Base-by-base conservation (phyloP, 768 basidiomycete genomes). In the Boletus huronensis region DNA sequence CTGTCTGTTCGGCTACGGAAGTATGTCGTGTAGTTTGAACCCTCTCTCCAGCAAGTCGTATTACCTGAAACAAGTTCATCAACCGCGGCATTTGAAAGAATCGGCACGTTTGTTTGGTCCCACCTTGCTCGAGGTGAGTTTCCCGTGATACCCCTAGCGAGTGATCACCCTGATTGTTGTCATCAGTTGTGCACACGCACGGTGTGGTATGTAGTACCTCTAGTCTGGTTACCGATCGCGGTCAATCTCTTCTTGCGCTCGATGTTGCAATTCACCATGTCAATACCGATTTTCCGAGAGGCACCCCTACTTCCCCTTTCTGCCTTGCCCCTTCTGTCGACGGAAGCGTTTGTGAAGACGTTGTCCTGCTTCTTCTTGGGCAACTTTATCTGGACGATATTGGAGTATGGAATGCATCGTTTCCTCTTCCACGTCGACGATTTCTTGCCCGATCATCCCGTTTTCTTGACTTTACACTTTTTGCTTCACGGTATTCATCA, bases 391-490 rank as follows among this genome's bases (percentile, higher is more conserved):
- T 99, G 96, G 96, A 98, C 97, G 0, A 69, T 97, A 54, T 73
- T 97, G 70, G 97, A 98, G 72, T 99, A 98, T 69, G 75, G 78
- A 13, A 74, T 99, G 64, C 97, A 99, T 72, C 87, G 97, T 39
- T 98, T 98, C 83, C 74, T 99, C 47, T 99, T 99, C 84, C 97
- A 99, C 71, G 75, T 99, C 62, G 97, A 99, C 66, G 78, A 83
- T 9, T 71, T 79, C 64, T 81, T 99, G 21, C 97, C 97, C 3
- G 97, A 99, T 71, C 78, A 75, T 53, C 87, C 88, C 6, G 73
- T 75, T 48, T 90, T 88, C 72, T 77, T 98, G 65, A 83, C 84
- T 40, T 68, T 98, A 25, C 97, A 99, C 68, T 99, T 99, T 74
- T 68, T 91, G 64, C 77, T 92, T 68, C 97, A 98, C 66, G 97